Base-by-base conservation (phyloP, 2,329 filamentous ascomycete genomes). In the Fusarium nygamai region DNA sequence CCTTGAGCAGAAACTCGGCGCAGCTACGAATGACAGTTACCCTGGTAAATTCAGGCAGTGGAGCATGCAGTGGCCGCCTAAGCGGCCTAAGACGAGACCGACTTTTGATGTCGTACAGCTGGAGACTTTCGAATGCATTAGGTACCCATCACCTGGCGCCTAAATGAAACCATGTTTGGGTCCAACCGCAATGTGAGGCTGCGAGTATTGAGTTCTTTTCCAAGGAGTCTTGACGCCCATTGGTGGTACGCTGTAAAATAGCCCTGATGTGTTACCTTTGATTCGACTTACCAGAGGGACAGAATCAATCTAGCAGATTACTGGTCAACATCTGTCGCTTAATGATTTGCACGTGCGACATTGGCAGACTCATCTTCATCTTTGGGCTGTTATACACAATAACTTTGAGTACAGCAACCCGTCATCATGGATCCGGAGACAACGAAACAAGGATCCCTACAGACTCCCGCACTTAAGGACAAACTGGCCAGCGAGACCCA, bases 401-500 rank as follows among this genome's bases (percentile, higher is more conserved):
- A 67, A 63, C 48, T 60, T 46, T 60, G 47, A 61, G 56, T 41
- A 34, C 50, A 63, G 41, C 65, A 58, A 50, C 29, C 44, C 48
- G 50, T 44, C 24, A 65, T 31, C 51, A 79, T 78, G 78, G 70
- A 76, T 34, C 47, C 64, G 47, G 73, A 73, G 20, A 58, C 61
- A 20, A 60, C 62, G 27, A 59, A 72, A 50, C 64, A 66, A 33
- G 53, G 64, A 61, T 65, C 64, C 48, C 66, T 62, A 44, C 70
- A 72, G 48, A 68, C 48, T 39, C 61, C 75, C 31, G 56, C 43
- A 14, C 72, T 80, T 36, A 75, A 81, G 54, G 66, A 73, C 24
- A 79, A 75, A 57, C 69, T 83, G 34, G 73, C 74, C 24, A 77
- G 82, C 56, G 81, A 83, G 60, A 75, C 78, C 46, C 75, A 77